These are phyloP conservation scores for Russula emetica DNA, from an alignment of 768 basidiomycete species.

Conservation along the genomic window DNA sequence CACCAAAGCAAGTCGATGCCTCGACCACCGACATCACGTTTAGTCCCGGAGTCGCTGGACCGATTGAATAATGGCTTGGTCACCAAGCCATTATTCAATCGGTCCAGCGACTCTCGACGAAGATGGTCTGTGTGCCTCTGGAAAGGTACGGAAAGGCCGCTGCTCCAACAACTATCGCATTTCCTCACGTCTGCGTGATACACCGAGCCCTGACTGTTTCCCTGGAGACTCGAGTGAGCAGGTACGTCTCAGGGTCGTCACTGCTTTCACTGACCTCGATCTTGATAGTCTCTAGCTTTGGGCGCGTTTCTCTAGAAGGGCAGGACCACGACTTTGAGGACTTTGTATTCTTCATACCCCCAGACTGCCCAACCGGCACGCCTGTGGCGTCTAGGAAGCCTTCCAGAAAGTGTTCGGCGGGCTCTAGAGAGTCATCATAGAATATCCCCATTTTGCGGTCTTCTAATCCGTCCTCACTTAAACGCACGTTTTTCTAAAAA, in stretches of 20 bases:
- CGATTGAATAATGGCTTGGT: no score
- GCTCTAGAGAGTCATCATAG: no score
- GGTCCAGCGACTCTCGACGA: no score
- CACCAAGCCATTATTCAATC: no score
- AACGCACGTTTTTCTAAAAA: no score
- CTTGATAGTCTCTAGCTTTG: constrained; percentile 25
- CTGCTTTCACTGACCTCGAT: background rate
- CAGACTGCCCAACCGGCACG: no score
- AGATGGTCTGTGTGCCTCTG: background rate
- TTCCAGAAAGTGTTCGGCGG: background rate
- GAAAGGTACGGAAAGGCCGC: background rate
- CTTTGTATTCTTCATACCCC: background rate
- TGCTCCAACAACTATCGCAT: background rate
- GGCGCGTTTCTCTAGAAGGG: background rate
- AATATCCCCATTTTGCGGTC: no score
- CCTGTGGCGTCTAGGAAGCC: constrained; percentile 1
- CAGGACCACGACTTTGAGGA: background rate
- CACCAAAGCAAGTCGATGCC: no score
- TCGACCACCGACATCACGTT: no score
- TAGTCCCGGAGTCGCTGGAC: no score
- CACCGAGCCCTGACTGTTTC: background rate
- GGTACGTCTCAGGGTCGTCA: background rate
- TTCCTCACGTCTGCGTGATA: background rate
- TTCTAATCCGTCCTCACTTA: no score
- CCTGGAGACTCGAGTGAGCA: background rate